Conservation (phyloP, 345 rosid genomes). For the Raphanus sativus region DNA sequence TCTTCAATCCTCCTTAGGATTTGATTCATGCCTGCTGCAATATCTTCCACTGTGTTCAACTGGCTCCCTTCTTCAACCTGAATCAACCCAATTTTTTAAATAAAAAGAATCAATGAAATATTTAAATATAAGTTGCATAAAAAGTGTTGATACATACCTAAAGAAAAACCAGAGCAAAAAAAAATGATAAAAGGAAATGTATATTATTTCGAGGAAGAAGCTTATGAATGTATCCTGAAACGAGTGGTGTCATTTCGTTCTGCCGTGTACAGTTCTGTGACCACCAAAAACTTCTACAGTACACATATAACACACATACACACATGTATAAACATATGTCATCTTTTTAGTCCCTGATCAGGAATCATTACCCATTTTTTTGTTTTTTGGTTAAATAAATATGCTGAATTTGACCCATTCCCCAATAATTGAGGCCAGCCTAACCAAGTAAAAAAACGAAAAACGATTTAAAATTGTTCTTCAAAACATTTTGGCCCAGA, state of each 20-base stretch:
- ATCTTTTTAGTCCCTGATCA: slow-evolving; percentile 36
- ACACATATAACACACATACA: slow-evolving; percentile 28
- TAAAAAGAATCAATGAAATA: not conserved
- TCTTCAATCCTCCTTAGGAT: slow-evolving; percentile 62
- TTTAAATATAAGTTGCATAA: not conserved
- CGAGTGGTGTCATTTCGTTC: slow-evolving; percentile 39
- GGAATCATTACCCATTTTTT: slow-evolving; percentile 14
- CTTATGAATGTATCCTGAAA: slow-evolving; percentile 33
- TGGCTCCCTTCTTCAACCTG: slow-evolving; percentile 89
- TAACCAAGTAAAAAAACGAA: slow-evolving; percentile 14
- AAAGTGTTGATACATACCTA: not conserved
- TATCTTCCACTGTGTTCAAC: slow-evolving; percentile 74
- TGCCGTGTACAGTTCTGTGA: slow-evolving; percentile 39
- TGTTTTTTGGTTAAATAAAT: not conserved
- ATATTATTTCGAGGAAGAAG: slow-evolving; percentile 29
- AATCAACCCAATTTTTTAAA: not conserved
- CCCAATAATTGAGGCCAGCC: slow-evolving; percentile 34
- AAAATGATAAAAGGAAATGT: not conserved
- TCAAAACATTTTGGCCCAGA: slow-evolving; percentile 26
- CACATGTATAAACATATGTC: slow-evolving; percentile 30
- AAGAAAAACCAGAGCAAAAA: not conserved
- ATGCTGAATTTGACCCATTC: slow-evolving; percentile 8
- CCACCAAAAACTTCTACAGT: slow-evolving; percentile 28
- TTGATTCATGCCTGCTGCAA: slow-evolving; percentile 75
- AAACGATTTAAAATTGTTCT: slow-evolving; percentile 18